Evolutionary conservation across 2,329 filamentous ascomycete species (phyloP), one percentile per base, ranked within the genome.

Genomic region (Alternaria arborescens): DNA sequence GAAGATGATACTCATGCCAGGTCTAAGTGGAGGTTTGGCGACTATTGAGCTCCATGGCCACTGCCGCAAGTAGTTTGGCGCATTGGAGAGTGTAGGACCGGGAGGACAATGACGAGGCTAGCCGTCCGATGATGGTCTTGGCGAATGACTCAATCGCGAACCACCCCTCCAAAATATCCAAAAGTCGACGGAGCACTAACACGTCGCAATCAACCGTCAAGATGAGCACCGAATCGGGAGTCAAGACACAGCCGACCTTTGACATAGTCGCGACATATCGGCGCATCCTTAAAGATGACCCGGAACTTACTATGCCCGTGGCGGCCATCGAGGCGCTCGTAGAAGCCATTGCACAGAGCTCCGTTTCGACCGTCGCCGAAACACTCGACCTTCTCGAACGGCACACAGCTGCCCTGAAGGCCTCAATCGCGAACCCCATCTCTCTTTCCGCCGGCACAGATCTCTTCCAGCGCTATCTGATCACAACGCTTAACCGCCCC

Each of bases 281-380:
- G 71, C 80, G 83, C 51, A 85, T 91, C 50, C 85, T 91, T 61
- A 75, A 75, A 60, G 84, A 86, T 52, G 93, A 98, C 77, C 86
- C 91, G 11, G 92, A 97, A 64, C 86, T 98, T 54, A 97, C 94
- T 36, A 97, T 97, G 88, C 94, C 95, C 65, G 92, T 99, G 56
- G 95, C 95, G 20, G 93, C 94, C 60, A 97, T 97, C 76, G 92
- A 97, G 81, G 89, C 93, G 28, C 86, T 99, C 61, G 95, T 98
- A 69, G 88, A 91, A 74, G 90, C 95, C 62, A 91, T 98, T 61
- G 89, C 90, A 74, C 86, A 91, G 66, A 91, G 89, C 46, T 89
- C 89, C 64, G 90, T 93, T 7, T 91, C 89, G 22, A 99, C 95
- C 59, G 92, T 97, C 71, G 94, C 91, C 81, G 95, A 99, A 83